phyloP scores from a whole-genome alignment of 805 yeast species.

The Hanseniaspora thailandica region DNA sequence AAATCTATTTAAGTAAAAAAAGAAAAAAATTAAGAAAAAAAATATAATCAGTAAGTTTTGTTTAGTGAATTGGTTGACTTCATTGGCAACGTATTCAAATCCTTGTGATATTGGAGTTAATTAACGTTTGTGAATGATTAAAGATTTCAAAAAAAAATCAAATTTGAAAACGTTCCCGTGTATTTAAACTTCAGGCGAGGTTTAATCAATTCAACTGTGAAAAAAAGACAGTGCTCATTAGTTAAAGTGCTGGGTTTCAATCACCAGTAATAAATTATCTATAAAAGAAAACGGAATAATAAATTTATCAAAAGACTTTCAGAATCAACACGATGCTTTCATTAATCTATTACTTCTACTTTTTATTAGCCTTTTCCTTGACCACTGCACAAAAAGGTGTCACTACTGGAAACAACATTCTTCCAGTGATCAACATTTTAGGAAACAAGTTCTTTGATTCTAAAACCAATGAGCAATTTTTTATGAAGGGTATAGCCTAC shows the following conservation, averaged over 20 bases:
- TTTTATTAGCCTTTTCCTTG: neutral
- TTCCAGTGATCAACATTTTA: slow-evolving; percentile 41
- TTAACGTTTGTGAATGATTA: neutral
- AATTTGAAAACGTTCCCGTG: neutral
- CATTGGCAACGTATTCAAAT: neutral
- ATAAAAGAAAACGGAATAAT: neutral
- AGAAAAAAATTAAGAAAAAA: neutral
- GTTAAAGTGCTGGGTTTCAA: no score
- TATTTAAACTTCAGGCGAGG: neutral
- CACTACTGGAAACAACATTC: neutral
- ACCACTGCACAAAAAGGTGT: neutral
- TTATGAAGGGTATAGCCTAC: slow-evolving; percentile 77
- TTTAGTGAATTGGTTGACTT: neutral
- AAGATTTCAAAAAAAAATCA: neutral
- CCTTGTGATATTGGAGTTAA: neutral
- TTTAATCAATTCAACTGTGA: neutral
- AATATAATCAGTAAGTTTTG: neutral
- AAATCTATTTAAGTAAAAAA: no score
- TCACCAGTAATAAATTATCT: neutral
- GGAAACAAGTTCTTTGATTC: slow-evolving; percentile 72
- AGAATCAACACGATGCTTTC: neutral
- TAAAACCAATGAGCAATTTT: slow-evolving; percentile 68
- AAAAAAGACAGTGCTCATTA: no score
- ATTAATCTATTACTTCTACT: neutral
- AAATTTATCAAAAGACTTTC: neutral